A percentile compares a stretch with the other conserved stretches of the same genome.
Conservation (phyloP, 2,329 filamentous ascomycete species). For the Beauveria bassiana region DNA sequence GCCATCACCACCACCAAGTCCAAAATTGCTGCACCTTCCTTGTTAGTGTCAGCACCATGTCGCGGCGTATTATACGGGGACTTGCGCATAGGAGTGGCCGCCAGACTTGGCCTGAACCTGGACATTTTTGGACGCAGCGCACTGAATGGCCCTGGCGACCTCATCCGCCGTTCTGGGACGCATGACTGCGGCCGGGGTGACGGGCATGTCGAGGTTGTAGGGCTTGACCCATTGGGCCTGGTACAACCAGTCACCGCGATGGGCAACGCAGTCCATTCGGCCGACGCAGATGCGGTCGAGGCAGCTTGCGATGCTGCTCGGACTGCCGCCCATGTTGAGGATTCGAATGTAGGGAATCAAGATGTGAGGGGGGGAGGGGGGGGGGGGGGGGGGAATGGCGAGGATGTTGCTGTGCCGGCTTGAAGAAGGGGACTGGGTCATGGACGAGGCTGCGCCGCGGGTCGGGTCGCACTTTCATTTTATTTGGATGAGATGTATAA, state of each 20-base stretch:
- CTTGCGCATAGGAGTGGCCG: slow-evolving; percentile 56
- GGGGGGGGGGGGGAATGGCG: not conserved
- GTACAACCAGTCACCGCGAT: slow-evolving; percentile 35
- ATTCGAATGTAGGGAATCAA: not conserved
- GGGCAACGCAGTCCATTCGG: slow-evolving; percentile 38
- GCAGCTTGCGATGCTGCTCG: slow-evolving; percentile 35
- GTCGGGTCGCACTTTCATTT: not conserved
- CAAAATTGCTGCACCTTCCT: slow-evolving; percentile 25
- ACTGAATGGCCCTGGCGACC: slow-evolving; percentile 49
- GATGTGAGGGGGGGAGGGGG: not conserved
- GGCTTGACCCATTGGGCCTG: slow-evolving; percentile 41
- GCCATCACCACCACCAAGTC: slow-evolving; percentile 43
- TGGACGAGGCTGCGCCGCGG: not conserved
- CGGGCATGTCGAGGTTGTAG: slow-evolving; percentile 43
- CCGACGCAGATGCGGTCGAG: slow-evolving; percentile 35
- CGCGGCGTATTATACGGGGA: not conserved
- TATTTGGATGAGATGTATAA: not conserved
- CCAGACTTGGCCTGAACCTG: slow-evolving; percentile 56
- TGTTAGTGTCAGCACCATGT: no score
- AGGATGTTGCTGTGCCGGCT: not conserved
- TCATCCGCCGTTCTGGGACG: slow-evolving; percentile 45
- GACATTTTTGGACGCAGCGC: slow-evolving; percentile 40
- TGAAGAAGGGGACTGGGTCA: not conserved
- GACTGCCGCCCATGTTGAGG: slow-evolving; percentile 31
- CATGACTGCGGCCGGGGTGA: slow-evolving; percentile 48